These are phyloP conservation scores for Lomentospora prolificans DNA, from an alignment of 2,329 filamentous ascomycete species.

Conservation along the genomic window DNA sequence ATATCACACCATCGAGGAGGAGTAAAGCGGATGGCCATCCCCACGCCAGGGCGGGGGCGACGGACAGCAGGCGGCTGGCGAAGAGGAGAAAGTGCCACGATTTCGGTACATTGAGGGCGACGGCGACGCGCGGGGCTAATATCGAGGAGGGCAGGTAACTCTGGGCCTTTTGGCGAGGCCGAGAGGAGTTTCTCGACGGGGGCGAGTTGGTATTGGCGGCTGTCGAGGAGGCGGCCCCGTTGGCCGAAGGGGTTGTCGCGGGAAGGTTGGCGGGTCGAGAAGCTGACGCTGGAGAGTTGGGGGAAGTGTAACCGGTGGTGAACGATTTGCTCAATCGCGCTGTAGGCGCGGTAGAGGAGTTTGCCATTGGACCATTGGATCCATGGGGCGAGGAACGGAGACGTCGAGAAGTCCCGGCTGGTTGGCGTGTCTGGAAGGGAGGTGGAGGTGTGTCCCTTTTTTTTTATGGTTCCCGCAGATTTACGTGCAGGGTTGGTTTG, in stretches of 20 bases:
- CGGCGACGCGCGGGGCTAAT: constrained; percentile 68
- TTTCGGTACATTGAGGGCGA: constrained; percentile 63
- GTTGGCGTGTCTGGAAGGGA: not conserved
- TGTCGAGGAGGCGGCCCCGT: constrained; percentile 6
- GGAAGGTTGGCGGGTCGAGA: not conserved
- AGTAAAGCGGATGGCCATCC: constrained; percentile 59
- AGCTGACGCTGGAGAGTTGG: not conserved
- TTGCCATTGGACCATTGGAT: constrained; percentile 7
- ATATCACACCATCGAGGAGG: constrained; percentile 54
- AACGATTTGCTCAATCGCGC: constrained; percentile 7
- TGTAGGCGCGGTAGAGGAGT: constrained; percentile 5
- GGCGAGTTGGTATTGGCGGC: constrained; percentile 9
- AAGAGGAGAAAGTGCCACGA: constrained; percentile 67
- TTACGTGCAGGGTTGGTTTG: not conserved
- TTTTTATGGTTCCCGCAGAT: not conserved
- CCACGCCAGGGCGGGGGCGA: constrained; percentile 62
- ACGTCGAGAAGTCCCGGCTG: not conserved
- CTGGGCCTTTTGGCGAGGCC: not conserved
- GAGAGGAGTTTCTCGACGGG: not conserved
- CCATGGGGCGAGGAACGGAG: constrained; percentile 5
- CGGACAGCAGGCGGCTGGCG: constrained; percentile 61
- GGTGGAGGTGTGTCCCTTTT: not conserved
- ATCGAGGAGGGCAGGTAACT: constrained; percentile 25
- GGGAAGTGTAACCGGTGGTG: constrained; percentile 3
- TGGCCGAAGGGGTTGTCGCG: not conserved